Conservation (phyloP, 768 basidiomycete genomes). For the Agaricus blazei region DNA sequence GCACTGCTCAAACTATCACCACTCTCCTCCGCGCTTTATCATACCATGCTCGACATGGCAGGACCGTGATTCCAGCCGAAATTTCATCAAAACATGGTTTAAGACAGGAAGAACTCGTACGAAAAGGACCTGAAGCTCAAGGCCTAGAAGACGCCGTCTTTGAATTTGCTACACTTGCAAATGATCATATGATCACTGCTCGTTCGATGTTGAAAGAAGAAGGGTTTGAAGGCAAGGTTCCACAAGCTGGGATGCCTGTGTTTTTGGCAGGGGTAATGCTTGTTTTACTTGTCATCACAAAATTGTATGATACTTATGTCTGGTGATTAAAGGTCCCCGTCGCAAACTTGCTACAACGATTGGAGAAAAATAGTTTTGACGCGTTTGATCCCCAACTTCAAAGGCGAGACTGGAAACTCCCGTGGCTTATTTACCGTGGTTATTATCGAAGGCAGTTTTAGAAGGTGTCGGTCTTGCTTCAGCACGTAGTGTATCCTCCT, state of each 20-base stretch:
- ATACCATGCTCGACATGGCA: conserved; percentile 67
- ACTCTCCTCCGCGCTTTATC: conserved; percentile 75
- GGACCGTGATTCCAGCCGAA: conserved; percentile 76
- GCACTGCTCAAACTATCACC: conserved; percentile 63
- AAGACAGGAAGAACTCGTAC: conserved; percentile 75
- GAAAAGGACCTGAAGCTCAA: conserved; percentile 44
- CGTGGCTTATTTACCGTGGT: conserved; percentile 59
- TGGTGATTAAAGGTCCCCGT: conserved; percentile 54
- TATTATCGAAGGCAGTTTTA: conserved; percentile 37
- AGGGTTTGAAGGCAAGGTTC: conserved; percentile 44
- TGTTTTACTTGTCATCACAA: conserved; percentile 27
- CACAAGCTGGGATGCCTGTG: conserved; percentile 57
- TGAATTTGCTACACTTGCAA: conserved; percentile 76
- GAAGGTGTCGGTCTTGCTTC: conserved; percentile 4
- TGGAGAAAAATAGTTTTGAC: conserved; percentile 70
- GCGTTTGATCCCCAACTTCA: conserved; percentile 62
- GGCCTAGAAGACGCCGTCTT: conserved; percentile 76
- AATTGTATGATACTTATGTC: conserved; percentile 15
- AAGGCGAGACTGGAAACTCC: conserved; percentile 68
- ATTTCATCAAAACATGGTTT: conserved; percentile 76
- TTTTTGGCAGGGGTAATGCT: conserved; percentile 59
- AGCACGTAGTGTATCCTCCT: no score
- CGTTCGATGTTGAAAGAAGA: conserved; percentile 60
- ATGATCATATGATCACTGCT: conserved; percentile 75
- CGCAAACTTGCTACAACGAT: conserved; percentile 51